Percentiles rank a stretch among this genome's conserved stretches.
phyloP scores from a whole-genome alignment of 164 flowering plant species.

The Kingdonia uniflora region DNA sequence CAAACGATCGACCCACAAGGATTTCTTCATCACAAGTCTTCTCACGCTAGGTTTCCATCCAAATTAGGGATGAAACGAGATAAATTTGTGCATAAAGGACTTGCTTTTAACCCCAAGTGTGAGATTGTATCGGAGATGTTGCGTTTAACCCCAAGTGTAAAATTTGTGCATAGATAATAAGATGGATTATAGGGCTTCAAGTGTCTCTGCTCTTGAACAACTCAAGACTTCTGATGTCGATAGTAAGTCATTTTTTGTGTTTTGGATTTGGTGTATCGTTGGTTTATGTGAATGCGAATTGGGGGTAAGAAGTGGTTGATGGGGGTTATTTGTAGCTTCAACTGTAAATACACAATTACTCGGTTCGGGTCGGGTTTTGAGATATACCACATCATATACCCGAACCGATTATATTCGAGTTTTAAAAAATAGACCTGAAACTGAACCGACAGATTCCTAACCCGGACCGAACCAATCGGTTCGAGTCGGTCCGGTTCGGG shows the following conservation, averaged over 20 bases:
- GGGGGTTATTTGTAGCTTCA: neutral
- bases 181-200: conserved; percentile 27
- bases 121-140: conserved; percentile 22
- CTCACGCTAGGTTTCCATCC: conserved; percentile 9
- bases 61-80: neutral
- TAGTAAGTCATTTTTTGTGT: conserved; percentile 30
- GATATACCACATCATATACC: no score
- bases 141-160: no score
- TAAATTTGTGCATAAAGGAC: conserved; percentile 17
- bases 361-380: no score
- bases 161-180: no score
- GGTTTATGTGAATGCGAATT: neutral
- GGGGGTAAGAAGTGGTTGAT: neutral
- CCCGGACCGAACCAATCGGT: no score
- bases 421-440: no score
- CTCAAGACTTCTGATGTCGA: conserved; percentile 78
- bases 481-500: no score
- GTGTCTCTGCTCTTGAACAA: conserved; percentile 71
- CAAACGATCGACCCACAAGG: conserved; percentile 12
- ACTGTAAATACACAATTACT: no score
- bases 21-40: conserved; percentile 15
- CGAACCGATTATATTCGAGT: no score
- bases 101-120: conserved; percentile 23
- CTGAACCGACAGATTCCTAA: no score
- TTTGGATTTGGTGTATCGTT: no score